Base-by-base conservation (phyloP, 305 asterid genomes). In the Fraxinus latifolia region DNA sequence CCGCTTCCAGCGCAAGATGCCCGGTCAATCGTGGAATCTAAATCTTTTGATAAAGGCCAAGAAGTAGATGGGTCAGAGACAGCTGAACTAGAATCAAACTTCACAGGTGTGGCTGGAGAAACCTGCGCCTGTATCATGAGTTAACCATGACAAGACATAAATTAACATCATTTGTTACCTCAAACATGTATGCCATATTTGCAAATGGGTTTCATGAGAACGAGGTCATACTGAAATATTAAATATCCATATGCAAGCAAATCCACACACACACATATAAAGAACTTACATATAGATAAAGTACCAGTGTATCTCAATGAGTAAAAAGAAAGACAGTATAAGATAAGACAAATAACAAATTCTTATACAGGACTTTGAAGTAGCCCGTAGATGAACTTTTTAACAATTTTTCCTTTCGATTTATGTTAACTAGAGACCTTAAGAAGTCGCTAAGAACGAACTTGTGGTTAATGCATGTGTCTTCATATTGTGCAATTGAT, bases 71-170 rank as follows among this genome's bases (percentile, higher is more conserved):
- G 90, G 72, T 86, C 86, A n/a, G 89, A 87, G 37, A 67, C 62
- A 76, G 72, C 86, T 71, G 87, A 80, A 27, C 21, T 50, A 50
- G 89, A 88, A 80, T 85, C 86, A 36, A 90, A 87, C 81, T 84
- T 89, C 47, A 86, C 86, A 60, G 97, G 93, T n/a, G 95, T 88
- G 81, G 91, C 91, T 81, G 95, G 91, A 78, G 97, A 85, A 83
- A 83, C 90, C 91, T 89, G 97, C 82, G 83, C 55, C 90, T 87
- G 89, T 83, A 84, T 31, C 58, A 80, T 75, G 79, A 87, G 55
- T 50, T 77, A 82, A 81, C 67, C 83, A 77, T 42, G 31, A 37
- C 75, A 47, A 47, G 19, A 47, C 72, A 84, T 72, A 76, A 87
- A 33, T 67, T 25, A 67, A 67, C 74, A 67, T 67, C 8, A 67